Evolutionary conservation across 2,329 filamentous ascomycete genomes (phyloP), one percentile per base, ranked within the genome.

Genomic region (Sporothrix schenckii): DNA sequence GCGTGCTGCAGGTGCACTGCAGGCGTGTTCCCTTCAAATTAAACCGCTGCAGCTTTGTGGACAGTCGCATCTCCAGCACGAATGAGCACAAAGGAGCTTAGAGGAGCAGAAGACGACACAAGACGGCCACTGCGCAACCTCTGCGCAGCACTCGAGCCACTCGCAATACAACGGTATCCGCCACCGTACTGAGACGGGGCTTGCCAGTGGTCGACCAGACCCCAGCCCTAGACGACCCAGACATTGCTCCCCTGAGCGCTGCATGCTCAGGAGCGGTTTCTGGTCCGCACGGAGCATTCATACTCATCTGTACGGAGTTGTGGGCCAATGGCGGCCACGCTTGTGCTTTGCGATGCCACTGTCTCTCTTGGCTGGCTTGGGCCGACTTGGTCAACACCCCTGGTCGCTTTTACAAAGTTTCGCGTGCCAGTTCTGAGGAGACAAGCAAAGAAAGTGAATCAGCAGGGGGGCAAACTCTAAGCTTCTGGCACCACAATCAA

Each of bases 331-430:
- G 71, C 34, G n/a, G 39, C 44, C 47, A 44, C 53, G 65, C 52
- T 49, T 44, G 11, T 66, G 56, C 41, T 27, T 65, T 54, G 58
- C 56, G 71, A 72, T 70, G 68, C 71, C 68, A 72, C 71, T 66
- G 63, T 70, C 65, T 69, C 49, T 68, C 54, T 34, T 69, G 56
- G 30, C 14, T 47, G 47, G 27, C 44, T 50, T 27, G 44, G 61
- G 27, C 54, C 47, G 4, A 24, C 54, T 27, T 69, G 54, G 50
- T 24, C 54, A 50, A 39, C 21, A 61, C 49, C 66, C 66, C 66
- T 24, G 66, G 66, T 68, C 66, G 39, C 21, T 58, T 52, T 61
- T 61, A 67, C 66, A 21, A 21, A 60, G 68, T 41, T 66, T 68
- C 50, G 68, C 70, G 63, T 70, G 60, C 63, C 67, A 72, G 63